phyloP scores from a whole-genome alignment of 371 early-diverging fungal species.

The Zychaea mexicana region DNA sequence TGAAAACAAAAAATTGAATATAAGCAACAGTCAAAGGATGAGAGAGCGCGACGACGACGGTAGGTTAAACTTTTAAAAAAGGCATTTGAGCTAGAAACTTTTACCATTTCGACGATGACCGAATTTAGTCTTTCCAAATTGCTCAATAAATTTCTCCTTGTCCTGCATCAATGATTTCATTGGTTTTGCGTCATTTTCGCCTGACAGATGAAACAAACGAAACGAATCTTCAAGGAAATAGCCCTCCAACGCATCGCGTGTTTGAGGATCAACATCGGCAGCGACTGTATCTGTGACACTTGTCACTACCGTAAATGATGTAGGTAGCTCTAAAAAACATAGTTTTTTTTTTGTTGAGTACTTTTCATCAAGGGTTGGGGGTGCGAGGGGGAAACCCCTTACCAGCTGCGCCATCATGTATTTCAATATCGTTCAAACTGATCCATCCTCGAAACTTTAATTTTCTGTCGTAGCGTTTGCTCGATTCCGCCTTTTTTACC shows the following conservation, averaged over 20 bases:
- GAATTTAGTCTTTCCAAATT: constrained; percentile 17
- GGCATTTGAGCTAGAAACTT: too few relatives aligned
- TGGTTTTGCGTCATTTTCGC: not conserved
- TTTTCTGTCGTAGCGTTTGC: constrained; percentile 14
- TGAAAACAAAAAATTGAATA: not conserved
- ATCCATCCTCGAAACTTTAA: constrained; percentile 53
- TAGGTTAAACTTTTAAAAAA: too few relatives aligned
- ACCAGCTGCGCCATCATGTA: constrained; percentile 44
- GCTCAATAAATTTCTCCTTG: constrained; percentile 12
- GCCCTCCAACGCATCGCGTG: constrained; percentile 21
- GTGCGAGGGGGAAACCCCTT: too few relatives aligned
- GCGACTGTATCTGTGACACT: constrained; percentile 1
- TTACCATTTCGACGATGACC: constrained; percentile 10
- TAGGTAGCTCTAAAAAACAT: constrained; percentile 4
- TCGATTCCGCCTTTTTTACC: constrained; percentile 12
- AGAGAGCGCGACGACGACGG: too few relatives aligned
- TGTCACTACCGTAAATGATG: constrained; percentile 14
- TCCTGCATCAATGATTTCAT: constrained; percentile 9
- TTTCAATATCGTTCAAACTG: constrained; percentile 34
- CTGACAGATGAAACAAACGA: constrained; percentile 1
- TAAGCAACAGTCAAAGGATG: too few relatives aligned
- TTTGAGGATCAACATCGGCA: constrained; percentile 16
- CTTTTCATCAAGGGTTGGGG: too few relatives aligned
- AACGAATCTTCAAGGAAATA: constrained; percentile 16
- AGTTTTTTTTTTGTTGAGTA: not conserved